Evolutionary conservation across 1,284 basidiomycete species (phyloP).

Genomic region (Malassezia slooffiae): DNA sequence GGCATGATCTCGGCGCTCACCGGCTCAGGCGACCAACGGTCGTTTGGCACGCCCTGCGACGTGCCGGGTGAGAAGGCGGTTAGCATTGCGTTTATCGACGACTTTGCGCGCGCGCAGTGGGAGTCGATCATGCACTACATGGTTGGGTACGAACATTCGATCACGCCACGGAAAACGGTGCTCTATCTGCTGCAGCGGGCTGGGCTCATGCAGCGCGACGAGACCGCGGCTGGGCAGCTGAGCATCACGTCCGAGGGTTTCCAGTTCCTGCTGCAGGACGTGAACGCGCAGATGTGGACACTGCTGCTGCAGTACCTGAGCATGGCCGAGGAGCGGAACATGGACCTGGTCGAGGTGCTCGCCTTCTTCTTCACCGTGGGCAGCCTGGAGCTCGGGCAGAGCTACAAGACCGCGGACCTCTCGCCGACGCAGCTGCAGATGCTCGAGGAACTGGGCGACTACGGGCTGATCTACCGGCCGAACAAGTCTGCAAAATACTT

Average conservation of each 20-base stretch:
- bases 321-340: constrained; percentile 35
- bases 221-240: constrained; percentile 9
- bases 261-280: constrained; percentile 87
- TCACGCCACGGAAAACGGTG: constrained; percentile 68
- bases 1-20: constrained; percentile 42
- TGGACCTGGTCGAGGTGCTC: constrained; percentile 86
- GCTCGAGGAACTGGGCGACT: constrained; percentile 82
- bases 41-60: constrained; percentile 74
- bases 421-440: constrained; percentile 72
- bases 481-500: constrained; percentile 55
- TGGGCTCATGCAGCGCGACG: constrained; percentile 60
- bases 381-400: constrained; percentile 35
- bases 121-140: constrained; percentile 97
- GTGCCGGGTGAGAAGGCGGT: constrained; percentile 49
- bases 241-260: constrained; percentile 90
- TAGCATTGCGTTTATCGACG: constrained; percentile 61
- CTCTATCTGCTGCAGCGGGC: constrained; percentile 70
- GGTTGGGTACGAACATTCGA: constrained; percentile 73
- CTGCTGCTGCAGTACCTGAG: constrained; percentile 69
- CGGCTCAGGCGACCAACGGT: constrained; percentile 68
- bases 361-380: constrained; percentile 65
- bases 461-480: constrained; percentile 70
- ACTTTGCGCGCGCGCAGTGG: constrained; percentile 82
- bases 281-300: constrained; percentile 97
- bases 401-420: constrained; percentile 70